Evolutionary conservation across 75 land plant genomes (phyloP), one percentile per base, ranked within the genome.

Genomic region (Sequoiadendron giganteum): DNA sequence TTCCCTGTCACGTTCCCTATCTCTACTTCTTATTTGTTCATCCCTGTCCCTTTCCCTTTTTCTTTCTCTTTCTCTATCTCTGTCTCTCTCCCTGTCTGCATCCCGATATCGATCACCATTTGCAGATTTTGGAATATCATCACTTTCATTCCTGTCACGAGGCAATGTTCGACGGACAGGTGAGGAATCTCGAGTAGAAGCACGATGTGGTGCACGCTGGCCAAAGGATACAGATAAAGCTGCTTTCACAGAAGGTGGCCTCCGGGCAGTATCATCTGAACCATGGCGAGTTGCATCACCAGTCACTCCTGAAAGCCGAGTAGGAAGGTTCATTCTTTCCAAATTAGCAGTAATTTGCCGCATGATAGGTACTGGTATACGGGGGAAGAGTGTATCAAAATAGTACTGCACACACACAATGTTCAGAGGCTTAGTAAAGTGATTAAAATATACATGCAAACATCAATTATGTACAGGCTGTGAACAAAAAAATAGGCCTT

Each of bases 231-330:
- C 99, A 34, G 99, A 98, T 10, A 98, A 93, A 16, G 99, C 92
- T 89, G 99, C 99, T 92, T 98, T 98, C 30, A 98, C 99, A 86
- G 99, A 98, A n/a, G 99, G 99, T 3, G 99, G 99, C 54, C 99
- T 93, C 21, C 99, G 94, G 7, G 99, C 99, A 88, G 97, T 97
- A 39, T 98, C 99, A 84, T 98, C 99, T 38, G 96, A 93, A 36
- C 94, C 97, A 90, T 92, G 92, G 25, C 99, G 95, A 49, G 85
- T 90, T 34, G 97, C 86, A 40, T 95, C 97, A 72, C 99, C 99
- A 47, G 99, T 98, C 6, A 93, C 93, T 18, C 99, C 99, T 52
- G 92, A 86, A 85, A 91, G 95, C 32, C 92, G 93, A 30, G 95
- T 88, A 14, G 99, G 95, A 40, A 98, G 96, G 88, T 98, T 98